Base-by-base conservation (phyloP, 768 basidiomycete genomes). In the Boletus fagicola region DNA sequence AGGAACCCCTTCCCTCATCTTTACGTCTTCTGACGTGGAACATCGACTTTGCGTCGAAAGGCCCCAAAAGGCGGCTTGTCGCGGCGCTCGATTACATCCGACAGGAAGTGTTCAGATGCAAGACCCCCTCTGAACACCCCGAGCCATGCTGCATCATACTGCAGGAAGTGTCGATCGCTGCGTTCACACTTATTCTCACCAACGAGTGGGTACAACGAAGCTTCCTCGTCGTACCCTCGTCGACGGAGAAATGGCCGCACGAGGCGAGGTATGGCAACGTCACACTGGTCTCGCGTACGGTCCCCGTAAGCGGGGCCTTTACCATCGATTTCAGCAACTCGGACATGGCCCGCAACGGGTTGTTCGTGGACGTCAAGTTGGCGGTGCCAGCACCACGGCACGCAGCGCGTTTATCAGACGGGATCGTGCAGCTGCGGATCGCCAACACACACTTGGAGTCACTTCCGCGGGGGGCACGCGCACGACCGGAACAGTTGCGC, bases 371-470 rank as follows among this genome's bases (percentile, higher is more conserved):
- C 65, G 55, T 86, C 46, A 79, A 77, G 61, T 64, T 87, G 43
- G 69, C 74, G 46, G 61, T 76, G 24, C 75, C 75, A 0, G 62
- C 65, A 28, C 65, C 70, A 2, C 74, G 59, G 18, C 51, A 71
- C 64, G 47, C 72, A 62, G 28, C 74, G 58, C 65, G 66, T 5
- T 45, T 73, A 36, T 66, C 68, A 36, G 76, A 75, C 42, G 72
- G 74, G 48, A 70, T 75, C 28, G 76, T 79, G 51, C 75, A 77
- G n/a, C 55, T 90, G 59, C 78, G 87, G 30, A 72, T 90, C 40
- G 81, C 82, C 28, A 91, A 90, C 67, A 88, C 88, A 26, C 89
- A 92, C 65, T 75, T 92, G 49, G 90, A 92, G 71, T 87, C 87
- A 12, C 65, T 86, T 50, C 74, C 76, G 0, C 16, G 50, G 0